Conservation (phyloP, 441 rosid species). For the Brassica hybrid region DNA sequence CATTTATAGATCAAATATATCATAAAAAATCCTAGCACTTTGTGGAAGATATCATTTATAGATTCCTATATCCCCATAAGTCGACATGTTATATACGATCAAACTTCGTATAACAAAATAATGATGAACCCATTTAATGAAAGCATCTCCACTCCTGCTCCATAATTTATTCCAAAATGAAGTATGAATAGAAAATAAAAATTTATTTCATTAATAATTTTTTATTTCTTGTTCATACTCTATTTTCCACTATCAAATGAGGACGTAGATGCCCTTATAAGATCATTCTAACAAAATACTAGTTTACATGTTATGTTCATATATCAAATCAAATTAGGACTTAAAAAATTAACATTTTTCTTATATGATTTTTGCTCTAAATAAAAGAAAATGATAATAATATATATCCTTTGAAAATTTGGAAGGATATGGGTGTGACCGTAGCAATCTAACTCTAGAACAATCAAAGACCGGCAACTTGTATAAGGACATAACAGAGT, state of each 20-base stretch:
- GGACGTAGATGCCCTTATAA: neutral
- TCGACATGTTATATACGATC: neutral
- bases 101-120: neutral
- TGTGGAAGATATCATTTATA: neutral
- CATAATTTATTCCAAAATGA: no score
- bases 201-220: no score
- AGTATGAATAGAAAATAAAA: no score
- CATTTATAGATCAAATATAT: neutral
- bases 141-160: no score
- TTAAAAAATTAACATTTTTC: neutral
- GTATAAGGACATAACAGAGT: neutral
- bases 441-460: neutral
- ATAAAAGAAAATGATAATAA: neutral
- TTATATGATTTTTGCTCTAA: neutral
- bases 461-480: slow-evolving; percentile 9
- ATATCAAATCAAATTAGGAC: neutral
- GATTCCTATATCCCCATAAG: neutral
- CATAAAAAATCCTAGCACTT: neutral
- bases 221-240: no score
- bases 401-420: neutral
- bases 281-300: neutral
- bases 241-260: no score
- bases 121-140: neutral
- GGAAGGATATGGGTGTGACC: slow-evolving; percentile 7
- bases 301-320: neutral